These are phyloP conservation scores for Trametes cingulata DNA, from an alignment of 768 basidiomycete genomes.

Conservation along the genomic window DNA sequence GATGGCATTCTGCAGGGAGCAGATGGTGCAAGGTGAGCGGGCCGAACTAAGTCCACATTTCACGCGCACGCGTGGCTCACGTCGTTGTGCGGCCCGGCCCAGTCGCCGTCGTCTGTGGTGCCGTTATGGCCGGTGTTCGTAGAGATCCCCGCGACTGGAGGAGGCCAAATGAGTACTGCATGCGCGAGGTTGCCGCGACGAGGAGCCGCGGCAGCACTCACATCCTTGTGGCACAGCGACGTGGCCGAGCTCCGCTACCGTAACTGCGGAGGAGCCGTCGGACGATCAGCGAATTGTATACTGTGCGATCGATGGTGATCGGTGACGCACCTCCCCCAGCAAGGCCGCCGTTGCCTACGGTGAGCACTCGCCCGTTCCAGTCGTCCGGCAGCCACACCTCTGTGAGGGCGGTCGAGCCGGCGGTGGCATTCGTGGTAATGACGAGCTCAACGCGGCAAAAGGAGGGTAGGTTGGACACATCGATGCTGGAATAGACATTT, in stretches of 20 bases:
- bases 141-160: constrained; percentile 28
- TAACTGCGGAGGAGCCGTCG: constrained; percentile 14
- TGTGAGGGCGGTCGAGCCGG: constrained; percentile 22
- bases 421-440: constrained; percentile 28
- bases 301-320: neutral
- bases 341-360: constrained; percentile 32
- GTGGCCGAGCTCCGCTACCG: constrained; percentile 26
- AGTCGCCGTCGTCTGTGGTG: constrained; percentile 15
- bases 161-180: neutral
- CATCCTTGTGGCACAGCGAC: constrained; percentile 28
- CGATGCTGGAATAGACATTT: constrained; percentile 25
- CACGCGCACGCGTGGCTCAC: constrained; percentile 7
- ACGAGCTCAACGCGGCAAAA: constrained; percentile 30
- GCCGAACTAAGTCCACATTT: neutral
- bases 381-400: constrained; percentile 36
- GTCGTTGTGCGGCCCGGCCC: constrained; percentile 29
- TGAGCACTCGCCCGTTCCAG: constrained; percentile 33
- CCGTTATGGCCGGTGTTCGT: constrained; percentile 29
- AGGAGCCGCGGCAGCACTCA: constrained; percentile 16
- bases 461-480: constrained; percentile 21
- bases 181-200: neutral
- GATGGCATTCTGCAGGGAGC: constrained; percentile 26
- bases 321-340: constrained; percentile 30
- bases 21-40: neutral
- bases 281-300: neutral